Evolutionary conservation across 768 basidiomycete species (phyloP), one percentile per base, ranked within the genome.

Genomic region (Mycena polygramma): DNA sequence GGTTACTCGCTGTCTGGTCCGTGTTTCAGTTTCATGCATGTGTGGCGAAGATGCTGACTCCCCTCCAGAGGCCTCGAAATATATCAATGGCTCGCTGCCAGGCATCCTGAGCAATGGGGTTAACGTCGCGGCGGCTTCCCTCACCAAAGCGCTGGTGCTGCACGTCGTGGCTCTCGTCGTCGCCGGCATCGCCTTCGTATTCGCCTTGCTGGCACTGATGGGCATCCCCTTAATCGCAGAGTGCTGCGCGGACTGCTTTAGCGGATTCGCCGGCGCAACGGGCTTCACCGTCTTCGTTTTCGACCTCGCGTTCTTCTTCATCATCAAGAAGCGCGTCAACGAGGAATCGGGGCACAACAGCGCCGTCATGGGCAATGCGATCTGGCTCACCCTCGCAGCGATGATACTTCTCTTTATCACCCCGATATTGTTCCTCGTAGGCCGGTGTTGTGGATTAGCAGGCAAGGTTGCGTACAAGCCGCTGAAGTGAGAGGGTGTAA

Each of bases 61-160:
- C 17, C 22, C 15, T 5, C 0, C 61, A 66, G 67, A 63, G 45
- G 48, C 35, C 41, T 68, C 66, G 64, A 90, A 91, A 92, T 73
- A 64, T 74, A 82, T 91, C 68, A 89, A 91, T 70, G 73, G 68
- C 55, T 35, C 72, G 9, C 69, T 73, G 54, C 72, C 72, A 35
- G 14, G 20, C 51, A 53, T 73, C 52, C 61, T 73, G 11, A 68
- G 57, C 72, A 52, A 46, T 1, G 43, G 53, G 30, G 65, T 67
- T 6, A 70, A 64, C 66, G 72, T 73, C 20, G 81, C 90, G 63
- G 88, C 91, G 59, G 91, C 92, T 77, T 92, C 92, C 87, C 83
- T 93, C 74, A 94, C 92, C 19, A 93, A 94, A 75, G 89, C 89
- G 22, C 87, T 94, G 66, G 86, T 94, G 63, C 84, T 94, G 8